phyloP scores from a whole-genome alignment of 306 rosid species.

The Fagus sylvatica region DNA sequence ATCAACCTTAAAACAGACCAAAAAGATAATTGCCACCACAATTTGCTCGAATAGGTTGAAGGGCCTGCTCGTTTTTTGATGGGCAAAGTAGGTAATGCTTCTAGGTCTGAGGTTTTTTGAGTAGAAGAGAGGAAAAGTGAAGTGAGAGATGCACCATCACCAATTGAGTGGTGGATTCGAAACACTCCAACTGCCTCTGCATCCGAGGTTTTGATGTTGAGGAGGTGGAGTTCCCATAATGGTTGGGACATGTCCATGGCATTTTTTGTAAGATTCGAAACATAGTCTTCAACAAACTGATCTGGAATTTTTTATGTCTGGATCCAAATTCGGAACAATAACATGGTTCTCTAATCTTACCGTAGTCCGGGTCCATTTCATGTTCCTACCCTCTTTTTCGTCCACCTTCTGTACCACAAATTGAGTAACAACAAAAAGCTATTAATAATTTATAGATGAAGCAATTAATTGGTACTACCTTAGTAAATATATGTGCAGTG shows the following conservation, averaged over 20 bases:
- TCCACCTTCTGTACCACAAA: constrained; percentile 5
- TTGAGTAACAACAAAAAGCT: neutral
- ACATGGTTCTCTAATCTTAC: constrained; percentile 54
- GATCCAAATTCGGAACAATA: constrained; percentile 40
- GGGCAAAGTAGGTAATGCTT: constrained; percentile 50
- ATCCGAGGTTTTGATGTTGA: constrained; percentile 51
- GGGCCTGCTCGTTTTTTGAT: neutral
- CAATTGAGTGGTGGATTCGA: constrained; percentile 68
- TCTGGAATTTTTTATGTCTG: constrained; percentile 35
- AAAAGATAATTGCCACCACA: constrained; percentile 27
- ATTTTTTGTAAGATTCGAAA: constrained; percentile 47
- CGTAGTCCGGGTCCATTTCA: constrained; percentile 30
- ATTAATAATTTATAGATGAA: no score
- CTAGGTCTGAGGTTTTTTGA: constrained; percentile 49
- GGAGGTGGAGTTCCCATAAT: constrained; percentile 65
- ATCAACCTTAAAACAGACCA: constrained; percentile 34
- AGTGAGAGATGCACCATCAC: constrained; percentile 71
- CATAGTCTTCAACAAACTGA: constrained; percentile 51
- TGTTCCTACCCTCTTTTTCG: neutral
- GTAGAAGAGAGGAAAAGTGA: constrained; percentile 63
- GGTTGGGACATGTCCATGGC: constrained; percentile 61
- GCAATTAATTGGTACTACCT: no score
- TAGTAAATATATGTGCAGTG: no score
- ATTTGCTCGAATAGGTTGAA: neutral
- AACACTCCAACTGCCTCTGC: constrained; percentile 47